Percentiles rank a stretch among this genome's conserved stretches.
phyloP scores from a whole-genome alignment of 768 basidiomycete species.

The Tephrocybe sp. region DNA sequence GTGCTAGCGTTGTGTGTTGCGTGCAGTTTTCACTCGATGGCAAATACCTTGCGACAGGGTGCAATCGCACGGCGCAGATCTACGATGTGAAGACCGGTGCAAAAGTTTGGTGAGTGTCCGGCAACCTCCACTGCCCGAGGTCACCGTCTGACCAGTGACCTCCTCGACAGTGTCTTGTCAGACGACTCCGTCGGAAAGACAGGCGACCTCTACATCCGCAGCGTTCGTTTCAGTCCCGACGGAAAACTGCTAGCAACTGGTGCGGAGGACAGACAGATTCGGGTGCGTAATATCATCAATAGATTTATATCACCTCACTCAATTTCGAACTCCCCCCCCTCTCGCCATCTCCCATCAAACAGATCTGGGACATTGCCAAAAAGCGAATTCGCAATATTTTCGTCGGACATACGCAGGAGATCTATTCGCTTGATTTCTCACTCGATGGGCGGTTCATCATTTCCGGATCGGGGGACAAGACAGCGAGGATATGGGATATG shows the following conservation, averaged over 20 bases:
- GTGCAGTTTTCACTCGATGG: slow-evolving; percentile 95
- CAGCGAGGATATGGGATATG: slow-evolving; percentile 48
- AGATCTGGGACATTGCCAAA: slow-evolving; percentile 92
- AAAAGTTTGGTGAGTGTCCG: slow-evolving; percentile 82
- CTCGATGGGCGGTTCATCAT: slow-evolving; percentile 81
- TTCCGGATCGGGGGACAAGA: slow-evolving; percentile 78
- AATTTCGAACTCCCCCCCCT: slow-evolving; percentile 13
- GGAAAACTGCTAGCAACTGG: slow-evolving; percentile 92
- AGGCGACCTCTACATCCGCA: slow-evolving; percentile 53
- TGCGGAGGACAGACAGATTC: slow-evolving; percentile 89
- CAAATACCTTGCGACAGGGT: slow-evolving; percentile 89
- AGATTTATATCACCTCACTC: not conserved
- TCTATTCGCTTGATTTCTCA: slow-evolving; percentile 92
- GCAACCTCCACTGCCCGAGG: not conserved
- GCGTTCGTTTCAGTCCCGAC: slow-evolving; percentile 88
- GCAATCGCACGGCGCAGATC: slow-evolving; percentile 96
- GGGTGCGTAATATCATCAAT: slow-evolving; percentile 48
- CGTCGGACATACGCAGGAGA: slow-evolving; percentile 87
- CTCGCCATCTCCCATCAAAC: no score
- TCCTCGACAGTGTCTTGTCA: slow-evolving; percentile 28
- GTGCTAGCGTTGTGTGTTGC: slow-evolving; percentile 75
- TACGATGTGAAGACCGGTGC: slow-evolving; percentile 86
- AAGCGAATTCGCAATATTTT: slow-evolving; percentile 77
- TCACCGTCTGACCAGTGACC: not conserved
- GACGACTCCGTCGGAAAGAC: slow-evolving; percentile 42